Conservation (phyloP, 2,329 filamentous ascomycete species). For the Alternaria dauci region DNA sequence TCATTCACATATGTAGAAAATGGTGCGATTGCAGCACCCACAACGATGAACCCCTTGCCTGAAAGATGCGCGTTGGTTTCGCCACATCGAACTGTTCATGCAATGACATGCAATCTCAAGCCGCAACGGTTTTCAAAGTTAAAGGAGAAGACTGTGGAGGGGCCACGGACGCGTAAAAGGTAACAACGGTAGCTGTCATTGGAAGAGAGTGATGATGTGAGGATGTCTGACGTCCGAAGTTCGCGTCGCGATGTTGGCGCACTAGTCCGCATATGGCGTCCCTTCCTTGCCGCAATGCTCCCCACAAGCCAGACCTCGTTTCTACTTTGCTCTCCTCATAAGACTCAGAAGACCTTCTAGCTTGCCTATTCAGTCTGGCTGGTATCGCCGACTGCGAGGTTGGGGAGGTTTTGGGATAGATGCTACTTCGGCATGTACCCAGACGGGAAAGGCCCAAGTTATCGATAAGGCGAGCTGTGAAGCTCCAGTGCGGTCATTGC, state of each 20-base stretch:
- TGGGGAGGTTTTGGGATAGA: not conserved
- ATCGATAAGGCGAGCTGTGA: constrained; percentile 1
- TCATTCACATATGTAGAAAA: not conserved
- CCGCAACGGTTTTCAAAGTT: not conserved
- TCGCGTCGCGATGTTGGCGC: not conserved
- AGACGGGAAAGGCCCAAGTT: constrained; percentile 17
- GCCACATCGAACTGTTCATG: not conserved
- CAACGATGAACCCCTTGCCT: not conserved
- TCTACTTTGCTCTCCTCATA: not conserved
- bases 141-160: not conserved
- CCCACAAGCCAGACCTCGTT: not conserved
- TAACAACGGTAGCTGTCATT: not conserved
- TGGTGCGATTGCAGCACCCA: not conserved
- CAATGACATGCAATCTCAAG: not conserved
- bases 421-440: not conserved
- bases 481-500: constrained; percentile 4
- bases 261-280: constrained; percentile 1
- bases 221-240: not conserved
- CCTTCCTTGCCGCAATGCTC: not conserved
- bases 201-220: not conserved
- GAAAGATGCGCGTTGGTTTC: not conserved
- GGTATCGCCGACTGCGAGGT: not conserved
- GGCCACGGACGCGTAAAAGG: not conserved
- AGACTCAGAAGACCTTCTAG: no score
- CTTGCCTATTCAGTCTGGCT: not conserved